Evolutionary conservation across 352 stramenopile genomes (phyloP).

Genomic region (Phytophthora constricta): DNA sequence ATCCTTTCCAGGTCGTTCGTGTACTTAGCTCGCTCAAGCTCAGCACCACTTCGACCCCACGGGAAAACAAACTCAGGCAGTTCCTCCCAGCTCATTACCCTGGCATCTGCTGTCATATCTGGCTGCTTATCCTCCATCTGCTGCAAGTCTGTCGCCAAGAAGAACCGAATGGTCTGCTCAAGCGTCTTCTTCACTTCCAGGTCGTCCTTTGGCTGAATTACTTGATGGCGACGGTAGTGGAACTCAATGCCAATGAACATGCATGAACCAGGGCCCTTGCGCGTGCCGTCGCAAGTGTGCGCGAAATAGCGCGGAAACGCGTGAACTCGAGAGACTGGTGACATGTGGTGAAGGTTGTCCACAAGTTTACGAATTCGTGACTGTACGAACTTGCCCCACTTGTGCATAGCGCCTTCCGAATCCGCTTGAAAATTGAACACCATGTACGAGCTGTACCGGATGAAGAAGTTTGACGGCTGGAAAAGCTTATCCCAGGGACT

Average conservation of each 20-base stretch:
- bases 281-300: constrained; percentile 47
- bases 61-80: constrained; percentile 79
- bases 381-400: constrained; percentile 85
- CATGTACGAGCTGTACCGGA: constrained; percentile 83
- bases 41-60: constrained; percentile 48
- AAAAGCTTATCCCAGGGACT: constrained; percentile 78
- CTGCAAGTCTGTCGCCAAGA: constrained; percentile 84
- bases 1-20: constrained; percentile 67
- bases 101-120: constrained; percentile 67
- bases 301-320: constrained; percentile 76
- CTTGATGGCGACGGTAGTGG: constrained; percentile 48
- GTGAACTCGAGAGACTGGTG: constrained; percentile 62
- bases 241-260: constrained; percentile 89
- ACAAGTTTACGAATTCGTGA: constrained; percentile 84
- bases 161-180: constrained; percentile 84
- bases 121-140: constrained; percentile 78
- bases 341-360: constrained; percentile 74
- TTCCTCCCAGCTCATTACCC: constrained; percentile 64
- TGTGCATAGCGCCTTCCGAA: constrained; percentile 70
- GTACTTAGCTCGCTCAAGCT: constrained; percentile 65
- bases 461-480: constrained; percentile 83
- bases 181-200: constrained; percentile 74
- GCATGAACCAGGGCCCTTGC: constrained; percentile 59
- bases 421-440: constrained; percentile 73
- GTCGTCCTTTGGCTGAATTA: constrained; percentile 58